phyloP scores from a whole-genome alignment of 1,284 basidiomycete species.

The Mrakiaceae sp. region DNA sequence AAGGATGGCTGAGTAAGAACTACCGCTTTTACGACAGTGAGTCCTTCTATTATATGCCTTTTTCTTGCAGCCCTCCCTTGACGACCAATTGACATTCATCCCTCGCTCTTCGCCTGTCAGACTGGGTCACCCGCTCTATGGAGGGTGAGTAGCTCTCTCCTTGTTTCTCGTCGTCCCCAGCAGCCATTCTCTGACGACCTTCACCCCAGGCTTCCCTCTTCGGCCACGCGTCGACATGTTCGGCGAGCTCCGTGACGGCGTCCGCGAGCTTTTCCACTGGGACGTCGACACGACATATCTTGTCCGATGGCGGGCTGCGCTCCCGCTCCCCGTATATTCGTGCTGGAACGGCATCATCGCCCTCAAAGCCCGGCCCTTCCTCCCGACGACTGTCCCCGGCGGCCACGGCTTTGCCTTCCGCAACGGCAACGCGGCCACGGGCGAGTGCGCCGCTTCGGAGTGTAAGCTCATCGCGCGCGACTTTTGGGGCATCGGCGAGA shows the following conservation, averaged over 20 bases:
- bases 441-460: constrained; percentile 17
- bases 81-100: constrained; percentile 2
- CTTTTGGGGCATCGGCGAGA: constrained; percentile 13
- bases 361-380: constrained; percentile 17
- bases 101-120: constrained; percentile 13
- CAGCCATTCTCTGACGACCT: too few relatives aligned
- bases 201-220: background rate
- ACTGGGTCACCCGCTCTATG: constrained; percentile 18
- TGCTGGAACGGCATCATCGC: constrained; percentile 26
- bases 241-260: constrained; percentile 16
- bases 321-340: constrained; percentile 28
- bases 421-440: constrained; percentile 1
- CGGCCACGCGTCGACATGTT: constrained; percentile 17
- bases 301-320: constrained; percentile 12
- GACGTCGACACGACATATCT: constrained; percentile 12
- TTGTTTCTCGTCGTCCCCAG: too few relatives aligned
- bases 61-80: constrained; percentile 16
- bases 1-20: constrained; percentile 24
- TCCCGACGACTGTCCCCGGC: background rate
- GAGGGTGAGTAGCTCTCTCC: constrained; percentile 1
- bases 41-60: constrained; percentile 12
- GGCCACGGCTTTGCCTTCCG: constrained; percentile 15
- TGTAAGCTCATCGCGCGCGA: constrained; percentile 17
- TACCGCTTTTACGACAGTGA: constrained; percentile 26
- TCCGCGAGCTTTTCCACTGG: constrained; percentile 18